Conservation (phyloP, 2,329 filamentous ascomycete species). For the Shiraia sp. region DNA sequence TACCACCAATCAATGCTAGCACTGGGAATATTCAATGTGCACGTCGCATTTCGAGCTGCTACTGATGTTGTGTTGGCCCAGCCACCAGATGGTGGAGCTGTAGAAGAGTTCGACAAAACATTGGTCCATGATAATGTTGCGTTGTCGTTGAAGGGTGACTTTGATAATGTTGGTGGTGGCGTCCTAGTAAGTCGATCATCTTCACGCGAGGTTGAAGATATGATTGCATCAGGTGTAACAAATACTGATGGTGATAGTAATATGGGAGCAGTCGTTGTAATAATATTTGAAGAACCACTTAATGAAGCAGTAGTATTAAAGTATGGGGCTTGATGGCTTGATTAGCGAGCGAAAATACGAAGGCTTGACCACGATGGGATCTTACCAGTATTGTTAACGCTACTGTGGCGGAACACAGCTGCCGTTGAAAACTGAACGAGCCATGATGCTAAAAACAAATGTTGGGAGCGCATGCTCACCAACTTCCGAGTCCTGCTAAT, state of each 20-base stretch:
- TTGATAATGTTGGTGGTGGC: slow-evolving; percentile 3
- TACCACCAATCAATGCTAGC: slow-evolving; percentile 42
- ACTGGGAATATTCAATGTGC: slow-evolving; percentile 39
- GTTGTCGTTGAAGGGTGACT: too few species aligned
- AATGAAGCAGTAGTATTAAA: slow-evolving; percentile 29
- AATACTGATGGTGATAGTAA: background rate
- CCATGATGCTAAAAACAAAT: slow-evolving; percentile 16
- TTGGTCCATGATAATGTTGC: background rate
- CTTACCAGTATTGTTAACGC: slow-evolving; percentile 28
- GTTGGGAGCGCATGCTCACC: slow-evolving; percentile 19
- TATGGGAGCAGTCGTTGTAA: slow-evolving; percentile 7
- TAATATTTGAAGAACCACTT: slow-evolving; percentile 8
- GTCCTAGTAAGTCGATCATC: slow-evolving; percentile 12
- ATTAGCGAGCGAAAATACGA: slow-evolving; percentile 34
- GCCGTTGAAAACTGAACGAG: slow-evolving; percentile 18
- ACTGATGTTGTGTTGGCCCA: slow-evolving; percentile 2
- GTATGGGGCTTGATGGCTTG: slow-evolving; percentile 33
- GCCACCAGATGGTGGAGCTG: background rate
- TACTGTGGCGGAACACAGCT: slow-evolving; percentile 25
- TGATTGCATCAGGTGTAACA: slow-evolving; percentile 2
- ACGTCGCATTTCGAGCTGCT: slow-evolving; percentile 21
- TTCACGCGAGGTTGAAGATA: slow-evolving; percentile 11
- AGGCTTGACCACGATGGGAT: slow-evolving; percentile 13
- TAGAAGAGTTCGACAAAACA: slow-evolving; percentile 4
- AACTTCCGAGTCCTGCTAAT: slow-evolving; percentile 14